Evolutionary conservation across 441 rosid species (phyloP).

Genomic region (Erodium moschatum): DNA sequence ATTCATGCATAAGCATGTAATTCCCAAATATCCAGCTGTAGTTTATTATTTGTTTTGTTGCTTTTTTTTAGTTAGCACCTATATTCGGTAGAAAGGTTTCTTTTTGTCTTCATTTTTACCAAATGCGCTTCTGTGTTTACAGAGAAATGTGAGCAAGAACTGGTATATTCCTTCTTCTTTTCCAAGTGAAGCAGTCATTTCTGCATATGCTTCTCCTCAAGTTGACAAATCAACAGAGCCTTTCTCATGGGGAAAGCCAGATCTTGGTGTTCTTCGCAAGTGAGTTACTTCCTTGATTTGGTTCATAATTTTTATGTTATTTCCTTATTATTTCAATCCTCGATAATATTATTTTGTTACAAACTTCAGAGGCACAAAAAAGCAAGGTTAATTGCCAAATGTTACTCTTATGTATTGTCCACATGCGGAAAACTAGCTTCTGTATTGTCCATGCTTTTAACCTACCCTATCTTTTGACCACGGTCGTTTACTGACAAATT

Average conservation of each 20-base stretch:
- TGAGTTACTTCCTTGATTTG: slow-evolving; percentile 28
- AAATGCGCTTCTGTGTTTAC: slow-evolving; percentile 15
- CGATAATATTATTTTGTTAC: not conserved
- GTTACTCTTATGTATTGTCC: too few species aligned
- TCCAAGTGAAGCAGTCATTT: slow-evolving; percentile 75
- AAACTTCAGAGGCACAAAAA: slow-evolving; percentile 5
- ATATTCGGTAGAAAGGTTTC: slow-evolving; percentile 7
- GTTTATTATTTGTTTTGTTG: not conserved
- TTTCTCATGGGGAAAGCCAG: slow-evolving; percentile 94
- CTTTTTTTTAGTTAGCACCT: not conserved
- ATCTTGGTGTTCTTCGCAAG: slow-evolving; percentile 66
- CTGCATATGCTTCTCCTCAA: slow-evolving; percentile 77
- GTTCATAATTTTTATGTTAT: slow-evolving; percentile 13
- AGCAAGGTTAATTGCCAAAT: too few species aligned
- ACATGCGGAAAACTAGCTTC: too few species aligned
- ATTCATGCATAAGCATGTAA: slow-evolving; percentile 88
- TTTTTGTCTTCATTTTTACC: slow-evolving; percentile 13
- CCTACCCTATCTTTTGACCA: too few species aligned
- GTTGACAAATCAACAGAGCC: slow-evolving; percentile 85
- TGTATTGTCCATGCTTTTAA: too few species aligned
- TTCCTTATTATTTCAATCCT: not conserved
- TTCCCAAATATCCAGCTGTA: slow-evolving; percentile 11
- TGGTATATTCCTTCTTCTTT: slow-evolving; percentile 86
- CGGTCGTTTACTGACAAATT: too few species aligned
- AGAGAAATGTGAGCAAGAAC: slow-evolving; percentile 98